phyloP scores from a whole-genome alignment of 179 eudicot species.

The Amaranthus tricolor region DNA sequence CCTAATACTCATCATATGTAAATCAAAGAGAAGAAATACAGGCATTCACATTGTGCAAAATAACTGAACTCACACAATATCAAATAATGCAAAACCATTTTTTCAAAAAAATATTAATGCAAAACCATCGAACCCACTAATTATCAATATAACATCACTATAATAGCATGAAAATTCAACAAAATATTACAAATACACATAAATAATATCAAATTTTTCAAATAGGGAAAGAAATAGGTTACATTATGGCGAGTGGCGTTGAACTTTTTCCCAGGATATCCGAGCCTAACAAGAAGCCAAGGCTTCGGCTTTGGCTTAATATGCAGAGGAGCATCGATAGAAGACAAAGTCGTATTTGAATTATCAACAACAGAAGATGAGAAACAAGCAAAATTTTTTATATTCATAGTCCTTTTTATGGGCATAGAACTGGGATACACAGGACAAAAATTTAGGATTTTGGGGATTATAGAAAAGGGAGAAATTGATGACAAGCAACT shows the following conservation, averaged over 20 bases:
- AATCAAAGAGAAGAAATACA: neutral
- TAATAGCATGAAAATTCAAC: neutral
- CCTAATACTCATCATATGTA: neutral
- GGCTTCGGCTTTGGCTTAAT: slow-evolving; percentile 48
- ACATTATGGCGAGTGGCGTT: slow-evolving; percentile 79
- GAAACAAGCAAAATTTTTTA: slow-evolving; percentile 22
- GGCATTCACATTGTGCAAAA: neutral
- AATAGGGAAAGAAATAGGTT: neutral
- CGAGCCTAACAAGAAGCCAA: slow-evolving; percentile 82
- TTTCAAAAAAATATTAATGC: neutral
- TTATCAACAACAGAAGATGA: slow-evolving; percentile 12
- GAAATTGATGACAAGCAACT: neutral
- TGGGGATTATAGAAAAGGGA: neutral
- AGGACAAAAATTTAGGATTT: neutral
- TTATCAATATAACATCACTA: neutral
- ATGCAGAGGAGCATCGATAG: slow-evolving; percentile 9
- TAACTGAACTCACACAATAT: no score
- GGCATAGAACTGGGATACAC: neutral
- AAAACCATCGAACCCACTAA: neutral
- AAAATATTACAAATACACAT: neutral
- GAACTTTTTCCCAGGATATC: slow-evolving; percentile 76
- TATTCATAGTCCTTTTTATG: neutral
- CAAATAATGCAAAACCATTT: neutral
- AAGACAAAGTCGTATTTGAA: slow-evolving; percentile 19
- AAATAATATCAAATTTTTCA: neutral